Evolutionary conservation across 2,329 filamentous ascomycete genomes (phyloP), one percentile per base, ranked within the genome.

Genomic region (Thermochaetoides dissita): DNA sequence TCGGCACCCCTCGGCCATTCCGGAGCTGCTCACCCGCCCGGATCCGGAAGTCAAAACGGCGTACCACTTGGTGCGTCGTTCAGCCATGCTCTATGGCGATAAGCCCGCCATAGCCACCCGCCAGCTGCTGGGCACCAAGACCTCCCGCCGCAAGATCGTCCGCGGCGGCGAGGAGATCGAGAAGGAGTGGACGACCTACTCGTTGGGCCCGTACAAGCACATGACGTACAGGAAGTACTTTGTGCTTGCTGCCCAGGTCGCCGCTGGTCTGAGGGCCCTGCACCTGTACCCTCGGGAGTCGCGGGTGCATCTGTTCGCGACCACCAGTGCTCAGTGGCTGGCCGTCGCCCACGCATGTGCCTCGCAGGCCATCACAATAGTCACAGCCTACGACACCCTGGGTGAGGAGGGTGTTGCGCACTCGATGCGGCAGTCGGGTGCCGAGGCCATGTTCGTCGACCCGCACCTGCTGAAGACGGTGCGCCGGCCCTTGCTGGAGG

Each of bases 331-430:
- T 40, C 75, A 85, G 64, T 96, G 89, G 89, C 72, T 95, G 49
- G 76, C 80, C 42, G 76, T 84, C 54, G 83, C 88, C 37, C 85
- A 93, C 59, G 73, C 64, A 36, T 68, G 81, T 75, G 66, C 79
- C 12, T 88, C 87, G 10, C 89, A 96, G 63, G 88, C 84, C 36
- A 77, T 95, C 59, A 78, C 84, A 45, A 88, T 95, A 51, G 89
- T 95, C 39, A 96, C 89, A 37, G 87, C 88, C 39, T 95, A 95
- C 63, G 88, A 95, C 61, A 94, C 87, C 30, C 79, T 95, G 36
- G 88, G 88, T 41, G 75, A 85, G 55, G 77, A 80, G 48, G 88
- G 87, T 37, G 74, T 95, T 49, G 78, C 81, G 65, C 87, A 94
- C 67, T 93, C 87, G 3, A 74, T 95, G 49, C 69, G 79, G 17